Evolutionary conservation across 352 stramenopile species (phyloP).

Genomic region (Pilasporangium apinafurcum): DNA sequence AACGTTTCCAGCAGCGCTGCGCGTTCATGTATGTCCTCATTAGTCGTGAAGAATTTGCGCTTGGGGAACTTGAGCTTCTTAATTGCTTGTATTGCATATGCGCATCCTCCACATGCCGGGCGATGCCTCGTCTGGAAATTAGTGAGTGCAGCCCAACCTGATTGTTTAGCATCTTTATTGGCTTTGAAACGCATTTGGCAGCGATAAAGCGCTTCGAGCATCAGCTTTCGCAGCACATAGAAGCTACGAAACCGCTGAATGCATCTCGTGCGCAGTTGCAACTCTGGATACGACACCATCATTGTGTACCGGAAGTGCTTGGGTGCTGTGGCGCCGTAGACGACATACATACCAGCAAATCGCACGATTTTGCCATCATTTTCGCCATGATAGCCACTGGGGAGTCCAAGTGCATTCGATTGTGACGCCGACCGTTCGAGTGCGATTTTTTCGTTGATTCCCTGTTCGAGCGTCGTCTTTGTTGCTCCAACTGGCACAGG

Average conservation of each 20-base stretch:
- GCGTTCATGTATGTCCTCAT: constrained; percentile 37
- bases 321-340: constrained; percentile 37
- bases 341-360: constrained; percentile 46
- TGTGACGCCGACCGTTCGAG: too few species aligned
- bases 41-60: constrained; percentile 41
- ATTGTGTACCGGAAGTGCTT: constrained; percentile 65
- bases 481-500: too few species aligned
- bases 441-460: too few species aligned
- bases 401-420: too few species aligned
- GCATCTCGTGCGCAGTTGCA: constrained; percentile 36
- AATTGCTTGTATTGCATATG: constrained; percentile 28
- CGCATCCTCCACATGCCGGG: constrained; percentile 13
- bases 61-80: constrained; percentile 37
- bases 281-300: constrained; percentile 32
- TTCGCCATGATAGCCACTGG: too few species aligned
- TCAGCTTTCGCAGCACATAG: constrained; percentile 36
- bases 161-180: too few species aligned
- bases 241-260: constrained; percentile 60
- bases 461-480: too few species aligned
- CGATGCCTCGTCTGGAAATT: constrained; percentile 2
- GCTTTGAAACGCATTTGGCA: constrained; percentile 16
- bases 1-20: constrained; percentile 48
- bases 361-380: constrained; percentile 25
- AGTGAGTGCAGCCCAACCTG: too few species aligned
- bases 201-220: constrained; percentile 35